Evolutionary conservation across 257 asterid genomes (phyloP), one percentile per base, ranked within the genome.

Genomic region (Scutellaria barbata): DNA sequence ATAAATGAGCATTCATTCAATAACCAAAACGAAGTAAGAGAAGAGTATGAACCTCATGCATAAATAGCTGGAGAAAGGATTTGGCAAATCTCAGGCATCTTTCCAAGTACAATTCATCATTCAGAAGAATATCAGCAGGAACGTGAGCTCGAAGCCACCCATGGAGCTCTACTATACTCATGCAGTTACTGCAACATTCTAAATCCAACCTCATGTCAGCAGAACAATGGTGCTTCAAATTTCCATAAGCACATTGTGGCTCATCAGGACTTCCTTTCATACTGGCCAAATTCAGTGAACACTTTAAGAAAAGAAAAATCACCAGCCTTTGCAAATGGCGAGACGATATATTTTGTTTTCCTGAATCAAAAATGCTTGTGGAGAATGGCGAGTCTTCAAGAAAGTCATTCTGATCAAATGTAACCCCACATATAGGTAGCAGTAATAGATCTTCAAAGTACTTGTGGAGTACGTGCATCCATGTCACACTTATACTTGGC

Each of bases 301-400:
- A 88, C 81, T 84, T 88, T 48, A 95, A 77, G 85, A 89, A 88
- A 71, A 95, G 81, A 74, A 89, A 87, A 80, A 87, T 74, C 20
- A 85, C 64, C 68, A 87, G 86, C 80, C 99, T 83, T 64, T 85
- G 98, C 74, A 89, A 72, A 79, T 92, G 96, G 76, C 73, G 73
- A 47, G 85, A 71, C 30, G 83, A 68, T 13, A 73, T 74, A 12
- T 47, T 71, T 59, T 69, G 83, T 73, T 78, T 84, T 66, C 74
- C 82, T 5, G 76, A 75, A 76, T 76, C 81, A 56, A 17, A 66
- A 35, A 73, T 53, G 74, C 85, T 78, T 16, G 83, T 76, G 84
- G 83, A 74, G 78, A 95, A 89, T 11, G 98, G 99, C 1, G 95
- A 87, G 73, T 82, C 98, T 77, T 91, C 96, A 48, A 88, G 78